Evolutionary conservation across 2,329 filamentous ascomycete species (phyloP).

Genomic region (Exophiala viscosa): DNA sequence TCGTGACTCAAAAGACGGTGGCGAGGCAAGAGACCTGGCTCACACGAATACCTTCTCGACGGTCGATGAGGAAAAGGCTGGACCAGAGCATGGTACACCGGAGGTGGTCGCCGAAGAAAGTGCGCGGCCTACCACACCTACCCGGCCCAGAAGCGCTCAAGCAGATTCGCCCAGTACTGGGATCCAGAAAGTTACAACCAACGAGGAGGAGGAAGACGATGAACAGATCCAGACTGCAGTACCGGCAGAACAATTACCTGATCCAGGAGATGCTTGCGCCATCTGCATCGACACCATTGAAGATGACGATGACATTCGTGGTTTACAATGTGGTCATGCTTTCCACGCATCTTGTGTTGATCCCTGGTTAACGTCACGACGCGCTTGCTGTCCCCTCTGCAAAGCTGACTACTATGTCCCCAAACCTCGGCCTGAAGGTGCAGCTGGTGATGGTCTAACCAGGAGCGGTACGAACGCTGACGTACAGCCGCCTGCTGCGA

Average conservation of each 20-base stretch:
- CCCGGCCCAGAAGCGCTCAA: slow-evolving; percentile 20
- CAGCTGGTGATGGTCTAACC: slow-evolving; percentile 30
- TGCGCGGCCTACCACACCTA: slow-evolving; percentile 16
- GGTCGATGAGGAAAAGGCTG: slow-evolving; percentile 17
- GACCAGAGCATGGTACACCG: slow-evolving; percentile 15
- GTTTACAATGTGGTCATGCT: slow-evolving; percentile 91
- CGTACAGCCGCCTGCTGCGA: slow-evolving; percentile 22
- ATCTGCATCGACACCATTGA: slow-evolving; percentile 94
- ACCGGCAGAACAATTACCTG: slow-evolving; percentile 73
- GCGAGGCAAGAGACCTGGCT: slow-evolving; percentile 14
- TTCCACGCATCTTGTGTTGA: slow-evolving; percentile 96
- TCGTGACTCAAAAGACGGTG: slow-evolving; percentile 18
- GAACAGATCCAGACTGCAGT: slow-evolving; percentile 78
- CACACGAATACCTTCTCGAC: slow-evolving; percentile 11
- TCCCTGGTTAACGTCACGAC: slow-evolving; percentile 89
- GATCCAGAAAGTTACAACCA: slow-evolving; percentile 50
- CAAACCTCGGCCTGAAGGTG: slow-evolving; percentile 69
- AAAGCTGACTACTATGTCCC: slow-evolving; percentile 97
- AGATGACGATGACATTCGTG: slow-evolving; percentile 91
- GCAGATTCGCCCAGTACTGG: slow-evolving; percentile 24
- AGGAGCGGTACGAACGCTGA: slow-evolving; percentile 13
- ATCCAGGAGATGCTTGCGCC: slow-evolving; percentile 87
- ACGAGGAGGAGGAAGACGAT: slow-evolving; percentile 70
- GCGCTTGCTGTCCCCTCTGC: slow-evolving; percentile 94
- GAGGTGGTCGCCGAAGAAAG: slow-evolving; percentile 27